These are phyloP conservation scores for Fusarium drepaniforme DNA, from an alignment of 2,329 filamentous ascomycete genomes.

Conservation along the genomic window DNA sequence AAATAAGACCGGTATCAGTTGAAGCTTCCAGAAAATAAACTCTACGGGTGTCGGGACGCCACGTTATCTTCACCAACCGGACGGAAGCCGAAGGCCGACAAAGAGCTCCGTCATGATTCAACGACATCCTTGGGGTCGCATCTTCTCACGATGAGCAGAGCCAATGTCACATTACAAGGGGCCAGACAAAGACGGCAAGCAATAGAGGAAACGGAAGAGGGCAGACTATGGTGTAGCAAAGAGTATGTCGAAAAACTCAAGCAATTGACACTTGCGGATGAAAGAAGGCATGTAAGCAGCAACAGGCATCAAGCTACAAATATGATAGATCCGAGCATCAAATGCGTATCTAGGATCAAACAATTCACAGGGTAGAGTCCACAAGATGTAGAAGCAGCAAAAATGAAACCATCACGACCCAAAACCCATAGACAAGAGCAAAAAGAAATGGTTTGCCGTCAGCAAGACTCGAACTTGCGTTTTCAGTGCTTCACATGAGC, in stretches of 20 bases:
- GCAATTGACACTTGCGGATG: neutral
- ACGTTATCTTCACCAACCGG: neutral
- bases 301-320: neutral
- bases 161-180: neutral
- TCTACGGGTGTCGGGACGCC: neutral
- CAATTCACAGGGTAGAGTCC: neutral
- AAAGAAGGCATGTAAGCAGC: neutral
- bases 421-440: neutral
- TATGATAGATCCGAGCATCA: neutral
- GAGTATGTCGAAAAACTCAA: neutral
- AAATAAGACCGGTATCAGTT: neutral
- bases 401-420: neutral
- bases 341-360: neutral
- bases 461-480: slow-evolving; percentile 47
- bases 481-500: slow-evolving; percentile 43
- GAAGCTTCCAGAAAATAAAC: neutral
- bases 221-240: neutral
- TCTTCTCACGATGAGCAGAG: neutral
- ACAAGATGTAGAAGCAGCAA: neutral
- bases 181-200: neutral
- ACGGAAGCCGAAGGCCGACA: neutral
- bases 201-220: neutral
- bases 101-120: neutral
- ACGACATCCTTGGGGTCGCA: neutral
- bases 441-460: slow-evolving; percentile 30